These are phyloP conservation scores for Melocanna baccifera DNA, from an alignment of 176 grass and related monocot genomes.

Conservation along the genomic window DNA sequence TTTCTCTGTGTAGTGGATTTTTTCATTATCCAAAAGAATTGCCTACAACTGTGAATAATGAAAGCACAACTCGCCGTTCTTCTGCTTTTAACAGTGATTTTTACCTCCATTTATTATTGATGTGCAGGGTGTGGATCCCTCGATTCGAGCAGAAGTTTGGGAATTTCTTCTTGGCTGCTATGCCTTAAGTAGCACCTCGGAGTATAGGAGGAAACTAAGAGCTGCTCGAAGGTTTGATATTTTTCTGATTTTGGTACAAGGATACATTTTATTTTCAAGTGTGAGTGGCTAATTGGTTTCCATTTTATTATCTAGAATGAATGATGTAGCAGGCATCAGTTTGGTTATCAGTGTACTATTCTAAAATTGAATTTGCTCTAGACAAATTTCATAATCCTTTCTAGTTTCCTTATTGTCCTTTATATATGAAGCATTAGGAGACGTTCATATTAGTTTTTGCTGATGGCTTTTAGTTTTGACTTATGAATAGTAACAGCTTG, in stretches of 20 bases:
- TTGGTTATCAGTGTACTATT: slow-evolving; percentile 1
- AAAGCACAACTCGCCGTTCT: neutral
- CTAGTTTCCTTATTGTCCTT: neutral
- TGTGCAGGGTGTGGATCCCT: slow-evolving; percentile 84
- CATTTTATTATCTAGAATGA: slow-evolving; percentile 18
- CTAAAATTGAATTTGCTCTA: neutral
- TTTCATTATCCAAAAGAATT: neutral
- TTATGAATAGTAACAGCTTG: no score
- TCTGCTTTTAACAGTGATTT: slow-evolving; percentile 11
- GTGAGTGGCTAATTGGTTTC: neutral
- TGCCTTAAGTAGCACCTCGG: slow-evolving; percentile 70
- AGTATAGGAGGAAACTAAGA: slow-evolving; percentile 69
- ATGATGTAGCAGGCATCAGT: neutral
- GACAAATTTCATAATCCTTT: neutral
- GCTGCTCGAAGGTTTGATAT: slow-evolving; percentile 70
- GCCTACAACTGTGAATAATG: neutral
- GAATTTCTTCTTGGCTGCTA: slow-evolving; percentile 99
- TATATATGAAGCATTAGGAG: slow-evolving; percentile 1
- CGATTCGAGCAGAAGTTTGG: slow-evolving; percentile 89
- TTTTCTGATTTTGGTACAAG: slow-evolving; percentile 2
- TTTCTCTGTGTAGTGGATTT: neutral
- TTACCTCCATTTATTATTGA: slow-evolving; percentile 6
- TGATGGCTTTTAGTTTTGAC: no score
- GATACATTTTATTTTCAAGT: slow-evolving; percentile 6
- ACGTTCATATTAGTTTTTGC: no score